Base-by-base conservation (phyloP, 176 grass and related monocot species). In the Hsuehochloa calcarea region DNA sequence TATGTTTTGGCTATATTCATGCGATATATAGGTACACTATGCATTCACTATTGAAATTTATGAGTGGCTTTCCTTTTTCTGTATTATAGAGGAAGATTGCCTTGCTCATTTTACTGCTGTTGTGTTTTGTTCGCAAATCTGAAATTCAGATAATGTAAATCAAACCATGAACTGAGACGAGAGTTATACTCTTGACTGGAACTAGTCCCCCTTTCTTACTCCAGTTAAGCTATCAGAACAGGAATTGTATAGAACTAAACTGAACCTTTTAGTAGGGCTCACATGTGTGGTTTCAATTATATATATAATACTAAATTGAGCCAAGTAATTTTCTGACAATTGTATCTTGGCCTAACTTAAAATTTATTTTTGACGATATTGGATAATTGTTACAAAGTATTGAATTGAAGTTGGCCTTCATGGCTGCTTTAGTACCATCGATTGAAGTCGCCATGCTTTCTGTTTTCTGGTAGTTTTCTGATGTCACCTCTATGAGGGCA, bases 391-490 rank as follows among this genome's bases (percentile, higher is more conserved):
- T 74, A 19, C 22, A 64, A 19, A 17, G 1, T 84, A 61, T 56
- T 70, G 37, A 52, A 37, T 49, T 25, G 0, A 70, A 70, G 8
- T 69, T 0, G n/a, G 3, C 47, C 22, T 50, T 61, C 72, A 22
- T 41, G 22, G 61, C 10, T 80, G 22, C 26, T 62, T 64, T 20
- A 41, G n/a, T 65, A 43, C 26, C 61, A 35, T 55, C 22, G 10
- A 27, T 59, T 38, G n/a, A 51, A 72, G 37, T 16, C 16, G 14
- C 66, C 5, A 39, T 26, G 20, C 20, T 71, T 71, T 47, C 41
- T 71, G 20, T 45, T 85, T 86, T 69, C n/a, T 79, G 38, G 20
- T 62, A 25, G 56, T 63, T 26, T 69, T 79, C 49, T 72, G 66
- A 29, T 72, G 22, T 25, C 56, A 65, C 25, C 22, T 27, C 47